A percentile compares a stretch with the other conserved stretches of the same genome.
These are phyloP conservation scores for Trametes maxima DNA, from an alignment of 768 basidiomycete genomes.

Conservation along the genomic window DNA sequence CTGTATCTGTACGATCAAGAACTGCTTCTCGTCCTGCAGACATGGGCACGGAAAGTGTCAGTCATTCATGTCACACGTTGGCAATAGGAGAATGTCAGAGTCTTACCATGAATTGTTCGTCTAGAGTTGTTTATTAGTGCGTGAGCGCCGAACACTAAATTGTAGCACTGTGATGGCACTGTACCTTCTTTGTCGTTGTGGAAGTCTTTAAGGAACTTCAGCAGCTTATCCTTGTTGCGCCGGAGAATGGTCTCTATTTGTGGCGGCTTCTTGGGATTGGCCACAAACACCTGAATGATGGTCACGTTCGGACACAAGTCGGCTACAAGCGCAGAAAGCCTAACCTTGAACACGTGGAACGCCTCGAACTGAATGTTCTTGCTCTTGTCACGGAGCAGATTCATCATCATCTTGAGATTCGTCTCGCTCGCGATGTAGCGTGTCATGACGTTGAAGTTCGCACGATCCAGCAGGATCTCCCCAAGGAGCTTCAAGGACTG, in stretches of 20 bases:
- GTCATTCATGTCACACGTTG: slow-evolving; percentile 5
- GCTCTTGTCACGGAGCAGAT: slow-evolving; percentile 95
- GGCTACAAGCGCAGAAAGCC: neutral
- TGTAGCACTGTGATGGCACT: slow-evolving; percentile 25
- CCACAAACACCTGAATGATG: slow-evolving; percentile 84
- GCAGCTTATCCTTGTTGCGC: slow-evolving; percentile 91
- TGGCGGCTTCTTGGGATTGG: slow-evolving; percentile 98
- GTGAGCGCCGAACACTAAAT: neutral
- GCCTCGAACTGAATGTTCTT: slow-evolving; percentile 99
- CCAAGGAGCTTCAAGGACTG: slow-evolving; percentile 98
- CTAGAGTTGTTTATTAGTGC: slow-evolving; percentile 39
- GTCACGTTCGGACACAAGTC: neutral
- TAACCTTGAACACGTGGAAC: slow-evolving; percentile 99
- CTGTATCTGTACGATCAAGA: slow-evolving; percentile 91
- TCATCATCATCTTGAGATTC: slow-evolving; percentile 99
- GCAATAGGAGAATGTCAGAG: neutral
- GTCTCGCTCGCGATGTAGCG: slow-evolving; percentile 93
- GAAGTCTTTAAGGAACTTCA: slow-evolving; percentile 88
- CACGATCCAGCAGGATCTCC: slow-evolving; percentile 95
- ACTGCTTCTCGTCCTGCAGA: slow-evolving; percentile 87
- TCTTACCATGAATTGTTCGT: slow-evolving; percentile 91
- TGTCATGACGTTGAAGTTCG: slow-evolving; percentile 99
- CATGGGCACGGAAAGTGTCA: neutral
- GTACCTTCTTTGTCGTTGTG: slow-evolving; percentile 97
- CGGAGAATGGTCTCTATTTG: slow-evolving; percentile 90